Percentiles rank a stretch among this genome's conserved stretches.
phyloP scores from a whole-genome alignment of 257 asterid species.

The Solanum rostratum region DNA sequence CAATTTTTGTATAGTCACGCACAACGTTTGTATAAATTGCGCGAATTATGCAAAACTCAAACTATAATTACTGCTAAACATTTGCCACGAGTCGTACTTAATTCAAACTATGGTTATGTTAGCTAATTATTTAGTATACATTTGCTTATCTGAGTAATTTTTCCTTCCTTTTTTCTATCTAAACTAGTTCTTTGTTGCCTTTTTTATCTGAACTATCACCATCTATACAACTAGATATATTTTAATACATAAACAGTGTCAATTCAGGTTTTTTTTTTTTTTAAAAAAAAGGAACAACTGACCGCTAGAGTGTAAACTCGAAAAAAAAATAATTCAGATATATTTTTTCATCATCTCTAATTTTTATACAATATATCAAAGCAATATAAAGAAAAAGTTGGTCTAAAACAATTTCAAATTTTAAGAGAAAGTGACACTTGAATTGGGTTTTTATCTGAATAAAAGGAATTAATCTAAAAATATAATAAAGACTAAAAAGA shows the following conservation, averaged over 20 bases:
- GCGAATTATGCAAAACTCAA: too few relatives aligned
- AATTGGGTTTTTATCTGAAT: slow-evolving; percentile 17
- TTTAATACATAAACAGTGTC: accelerated
- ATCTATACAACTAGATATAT: accelerated
- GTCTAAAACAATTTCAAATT: slow-evolving; percentile 13
- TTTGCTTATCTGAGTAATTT: too few relatives aligned
- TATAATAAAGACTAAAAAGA: slow-evolving; percentile 3
- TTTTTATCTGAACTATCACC: neutral
- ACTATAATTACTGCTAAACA: too few relatives aligned
- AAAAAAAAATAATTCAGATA: too few relatives aligned
- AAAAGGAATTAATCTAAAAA: neutral
- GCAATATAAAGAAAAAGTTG: slow-evolving; percentile 44
- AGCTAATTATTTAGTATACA: too few relatives aligned
- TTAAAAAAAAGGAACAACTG: accelerated
- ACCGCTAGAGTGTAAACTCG: neutral
- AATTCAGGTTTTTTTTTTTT: neutral
- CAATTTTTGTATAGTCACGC: too few relatives aligned
- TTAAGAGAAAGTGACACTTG: slow-evolving; percentile 28
- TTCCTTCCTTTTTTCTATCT: too few relatives aligned
- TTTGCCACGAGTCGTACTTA: too few relatives aligned
- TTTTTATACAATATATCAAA: neutral
- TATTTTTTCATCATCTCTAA: neutral
- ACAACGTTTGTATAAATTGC: too few relatives aligned
- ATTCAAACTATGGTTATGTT: too few relatives aligned
- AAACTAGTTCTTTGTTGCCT: too few relatives aligned